phyloP scores from a whole-genome alignment of 148 eudicot species.

The Euryodendron excelsum region DNA sequence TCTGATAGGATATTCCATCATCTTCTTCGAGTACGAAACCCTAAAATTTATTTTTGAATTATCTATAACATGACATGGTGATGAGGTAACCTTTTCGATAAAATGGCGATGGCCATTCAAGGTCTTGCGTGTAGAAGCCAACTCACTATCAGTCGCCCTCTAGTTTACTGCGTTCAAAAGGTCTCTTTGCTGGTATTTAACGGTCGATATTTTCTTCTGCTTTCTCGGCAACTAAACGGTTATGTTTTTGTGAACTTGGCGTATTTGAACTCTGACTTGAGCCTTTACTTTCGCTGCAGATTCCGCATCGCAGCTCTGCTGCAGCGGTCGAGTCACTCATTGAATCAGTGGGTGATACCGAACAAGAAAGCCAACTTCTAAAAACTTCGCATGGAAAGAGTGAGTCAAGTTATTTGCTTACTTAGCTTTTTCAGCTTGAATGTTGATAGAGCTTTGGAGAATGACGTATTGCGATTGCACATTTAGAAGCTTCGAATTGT shows the following conservation, averaged over 20 bases:
- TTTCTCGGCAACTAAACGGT: background rate
- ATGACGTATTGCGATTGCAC: background rate
- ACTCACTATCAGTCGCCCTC: constrained; percentile 24
- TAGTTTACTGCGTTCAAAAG: constrained; percentile 29
- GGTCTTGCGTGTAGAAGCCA: constrained; percentile 25
- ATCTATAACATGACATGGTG: background rate
- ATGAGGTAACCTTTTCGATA: background rate
- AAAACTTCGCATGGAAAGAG: background rate
- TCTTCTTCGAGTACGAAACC: too few species aligned
- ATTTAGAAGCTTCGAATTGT: background rate
- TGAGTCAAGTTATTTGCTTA: constrained; percentile 3
- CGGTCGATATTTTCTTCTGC: background rate
- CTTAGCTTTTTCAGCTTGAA: background rate
- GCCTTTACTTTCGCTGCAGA: constrained; percentile 1
- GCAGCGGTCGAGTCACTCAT: constrained; percentile 10
- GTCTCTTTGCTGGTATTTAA: background rate
- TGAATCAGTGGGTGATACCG: constrained; percentile 14
- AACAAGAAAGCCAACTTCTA: background rate
- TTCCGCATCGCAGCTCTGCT: constrained; percentile 13
- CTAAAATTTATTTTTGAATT: background rate
- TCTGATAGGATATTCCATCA: too few species aligned
- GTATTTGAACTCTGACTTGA: too few species aligned
- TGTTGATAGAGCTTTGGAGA: background rate
- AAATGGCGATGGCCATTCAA: constrained; percentile 14
- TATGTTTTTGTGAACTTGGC: too few species aligned